Conservation (phyloP, 495 filamentous ascomycete genomes). For the Penicillium nucicola region DNA sequence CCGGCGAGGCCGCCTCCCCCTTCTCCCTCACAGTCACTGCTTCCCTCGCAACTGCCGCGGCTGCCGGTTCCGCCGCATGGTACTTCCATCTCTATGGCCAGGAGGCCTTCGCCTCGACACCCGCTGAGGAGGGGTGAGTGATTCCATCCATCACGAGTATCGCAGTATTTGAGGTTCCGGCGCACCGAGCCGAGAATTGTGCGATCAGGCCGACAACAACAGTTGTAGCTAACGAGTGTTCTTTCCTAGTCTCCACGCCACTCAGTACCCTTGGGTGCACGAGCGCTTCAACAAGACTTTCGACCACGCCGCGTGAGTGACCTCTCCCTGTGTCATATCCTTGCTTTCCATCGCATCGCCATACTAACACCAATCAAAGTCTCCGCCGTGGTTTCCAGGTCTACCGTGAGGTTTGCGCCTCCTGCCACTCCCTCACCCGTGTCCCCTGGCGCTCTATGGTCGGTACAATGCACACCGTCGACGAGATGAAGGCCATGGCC, state of each 20-base stretch:
- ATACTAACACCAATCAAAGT: conserved; percentile 46
- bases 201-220: conserved; percentile 10
- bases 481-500: conserved; percentile 94
- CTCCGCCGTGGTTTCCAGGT: conserved; percentile 99
- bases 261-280: conserved; percentile 96
- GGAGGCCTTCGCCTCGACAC: conserved; percentile 83
- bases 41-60: conserved; percentile 75
- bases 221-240: conserved; percentile 13
- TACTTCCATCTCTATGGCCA: conserved; percentile 94
- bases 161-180: conserved; percentile 18
- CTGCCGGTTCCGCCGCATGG: conserved; percentile 86
- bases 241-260: conserved; percentile 72
- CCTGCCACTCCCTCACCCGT: conserved; percentile 93
- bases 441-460: conserved; percentile 93
- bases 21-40: conserved; percentile 73
- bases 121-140: conserved; percentile 94
- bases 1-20: conserved; percentile 51
- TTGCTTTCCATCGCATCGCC: conserved; percentile 6
- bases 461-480: conserved; percentile 87
- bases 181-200: conserved; percentile 29
- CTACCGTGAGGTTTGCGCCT: conserved; percentile 97
- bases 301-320: conserved; percentile 87
- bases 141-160: conserved; percentile 3
- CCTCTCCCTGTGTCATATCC: background rate
- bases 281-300: conserved; percentile 87